phyloP scores from a whole-genome alignment of 352 stramenopile species.

The Globisporangium mamillatum region DNA sequence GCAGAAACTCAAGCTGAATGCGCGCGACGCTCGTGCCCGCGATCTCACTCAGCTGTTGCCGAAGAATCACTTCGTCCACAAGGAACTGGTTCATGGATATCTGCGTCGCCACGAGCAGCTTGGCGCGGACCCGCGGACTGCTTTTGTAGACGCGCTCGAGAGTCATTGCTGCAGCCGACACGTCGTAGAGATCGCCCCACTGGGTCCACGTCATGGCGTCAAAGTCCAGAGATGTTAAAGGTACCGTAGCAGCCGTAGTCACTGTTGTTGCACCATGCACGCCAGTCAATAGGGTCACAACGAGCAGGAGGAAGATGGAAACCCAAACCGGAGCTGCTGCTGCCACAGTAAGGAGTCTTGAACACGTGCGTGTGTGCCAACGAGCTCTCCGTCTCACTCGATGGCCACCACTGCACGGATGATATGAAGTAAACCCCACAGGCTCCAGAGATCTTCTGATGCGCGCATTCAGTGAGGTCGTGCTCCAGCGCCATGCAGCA shows the following conservation, averaged over 20 bases:
- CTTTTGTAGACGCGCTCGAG: conserved; percentile 22
- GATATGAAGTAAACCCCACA: neutral
- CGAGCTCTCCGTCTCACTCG: neutral
- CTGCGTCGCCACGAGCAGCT: conserved; percentile 22
- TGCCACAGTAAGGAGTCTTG: neutral
- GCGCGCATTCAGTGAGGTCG: neutral
- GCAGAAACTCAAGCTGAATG: conserved; percentile 26
- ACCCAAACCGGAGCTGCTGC: neutral
- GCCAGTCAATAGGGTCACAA: neutral
- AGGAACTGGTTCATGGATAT: conserved; percentile 29
- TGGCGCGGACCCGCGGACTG: conserved; percentile 25
- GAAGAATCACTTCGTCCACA: conserved; percentile 21
- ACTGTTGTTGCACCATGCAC: neutral
- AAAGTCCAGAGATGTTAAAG: neutral
- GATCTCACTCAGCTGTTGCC: conserved; percentile 29
- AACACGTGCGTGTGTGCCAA: neutral
- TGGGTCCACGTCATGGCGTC: conserved; percentile 10
- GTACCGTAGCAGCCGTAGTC: neutral
- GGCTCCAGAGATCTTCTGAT: neutral
- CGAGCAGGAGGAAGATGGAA: neutral
- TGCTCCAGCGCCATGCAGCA: neutral
- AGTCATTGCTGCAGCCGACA: conserved; percentile 2
- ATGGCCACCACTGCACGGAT: neutral
- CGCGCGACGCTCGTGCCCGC: conserved; percentile 15
- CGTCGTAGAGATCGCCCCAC: conserved; percentile 8